Conservation (phyloP, 2,329 filamentous ascomycete genomes). For the Mariannaea sp. region DNA sequence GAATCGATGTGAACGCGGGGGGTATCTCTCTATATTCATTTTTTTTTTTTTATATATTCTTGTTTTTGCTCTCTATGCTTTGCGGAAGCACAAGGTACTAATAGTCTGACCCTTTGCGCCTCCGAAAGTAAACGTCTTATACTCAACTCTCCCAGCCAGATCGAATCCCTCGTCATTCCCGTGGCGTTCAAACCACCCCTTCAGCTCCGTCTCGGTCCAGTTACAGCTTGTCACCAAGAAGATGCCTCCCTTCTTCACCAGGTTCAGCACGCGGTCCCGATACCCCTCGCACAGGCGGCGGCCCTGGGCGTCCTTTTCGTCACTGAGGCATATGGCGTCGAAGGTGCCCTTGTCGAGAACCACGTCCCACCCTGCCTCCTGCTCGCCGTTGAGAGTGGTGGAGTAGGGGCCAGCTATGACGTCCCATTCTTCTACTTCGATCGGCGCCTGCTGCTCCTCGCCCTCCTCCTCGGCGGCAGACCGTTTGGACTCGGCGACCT, state of each 20-base stretch:
- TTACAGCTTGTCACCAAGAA: slow-evolving; percentile 95
- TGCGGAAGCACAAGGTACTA: slow-evolving; percentile 81
- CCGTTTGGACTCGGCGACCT: slow-evolving; percentile 55
- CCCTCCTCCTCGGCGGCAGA: slow-evolving; percentile 28
- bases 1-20: not conserved
- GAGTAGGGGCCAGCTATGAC: slow-evolving; percentile 54
- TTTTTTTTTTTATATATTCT: not conserved
- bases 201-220: slow-evolving; percentile 91
- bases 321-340: slow-evolving; percentile 84
- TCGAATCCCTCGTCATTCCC: slow-evolving; percentile 51
- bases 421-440: slow-evolving; percentile 65
- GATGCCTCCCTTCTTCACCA: slow-evolving; percentile 73
- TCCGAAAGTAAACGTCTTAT: slow-evolving; percentile 87
- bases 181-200: slow-evolving; percentile 70
- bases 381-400: slow-evolving; percentile 40
- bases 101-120: slow-evolving; percentile 88
- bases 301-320: slow-evolving; percentile 57
- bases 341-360: slow-evolving; percentile 99
- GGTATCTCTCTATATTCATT: slow-evolving; percentile 22
- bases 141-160: slow-evolving; percentile 72
- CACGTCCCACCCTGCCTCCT: slow-evolving; percentile 73
- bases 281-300: slow-evolving; percentile 77
- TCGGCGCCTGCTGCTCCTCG: slow-evolving; percentile 26
- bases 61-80: slow-evolving; percentile 19
- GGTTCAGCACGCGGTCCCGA: slow-evolving; percentile 64